Evolutionary conservation across 2,329 filamentous ascomycete genomes (phyloP).

Genomic region (Colletotrichum tabaci): DNA sequence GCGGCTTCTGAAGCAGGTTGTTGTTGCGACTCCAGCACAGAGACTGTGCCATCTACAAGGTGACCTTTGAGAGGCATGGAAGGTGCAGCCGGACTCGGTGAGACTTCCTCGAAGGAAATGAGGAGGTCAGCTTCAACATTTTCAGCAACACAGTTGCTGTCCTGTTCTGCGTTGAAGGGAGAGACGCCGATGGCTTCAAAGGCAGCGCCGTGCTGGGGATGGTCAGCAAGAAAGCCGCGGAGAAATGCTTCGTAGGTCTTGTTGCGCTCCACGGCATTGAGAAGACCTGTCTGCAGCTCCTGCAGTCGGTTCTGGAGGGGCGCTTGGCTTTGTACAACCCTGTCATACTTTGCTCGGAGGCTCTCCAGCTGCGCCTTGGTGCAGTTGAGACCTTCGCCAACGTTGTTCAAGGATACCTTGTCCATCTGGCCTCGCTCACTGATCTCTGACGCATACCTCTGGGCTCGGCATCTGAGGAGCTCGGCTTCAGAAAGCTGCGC

Average conservation of each 20-base stretch:
- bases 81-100: too few relatives aligned
- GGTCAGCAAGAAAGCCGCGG: constrained; percentile 8
- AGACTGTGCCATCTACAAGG: too few relatives aligned
- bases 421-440: constrained; percentile 9
- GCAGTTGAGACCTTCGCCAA: constrained; percentile 4
- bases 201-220: constrained; percentile 14
- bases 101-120: constrained; percentile 8
- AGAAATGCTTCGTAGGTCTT: constrained; percentile 28
- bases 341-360: constrained; percentile 29
- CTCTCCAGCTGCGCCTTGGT: constrained; percentile 1
- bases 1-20: too few relatives aligned
- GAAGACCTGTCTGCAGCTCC: constrained; percentile 10
- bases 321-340: neutral
- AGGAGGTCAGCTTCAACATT: neutral
- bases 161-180: neutral
- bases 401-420: neutral
- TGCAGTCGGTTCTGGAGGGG: constrained; percentile 3
- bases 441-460: constrained; percentile 15
- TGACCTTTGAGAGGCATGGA: too few relatives aligned
- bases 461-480: constrained; percentile 8
- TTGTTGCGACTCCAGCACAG: neutral
- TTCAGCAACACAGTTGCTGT: neutral
- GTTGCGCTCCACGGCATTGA: constrained; percentile 23
- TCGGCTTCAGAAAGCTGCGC: constrained; percentile 10
- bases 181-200: constrained; percentile 19